Conservation (phyloP, 2,329 filamentous ascomycete species). For the Trichoderma atrobrunneum region DNA sequence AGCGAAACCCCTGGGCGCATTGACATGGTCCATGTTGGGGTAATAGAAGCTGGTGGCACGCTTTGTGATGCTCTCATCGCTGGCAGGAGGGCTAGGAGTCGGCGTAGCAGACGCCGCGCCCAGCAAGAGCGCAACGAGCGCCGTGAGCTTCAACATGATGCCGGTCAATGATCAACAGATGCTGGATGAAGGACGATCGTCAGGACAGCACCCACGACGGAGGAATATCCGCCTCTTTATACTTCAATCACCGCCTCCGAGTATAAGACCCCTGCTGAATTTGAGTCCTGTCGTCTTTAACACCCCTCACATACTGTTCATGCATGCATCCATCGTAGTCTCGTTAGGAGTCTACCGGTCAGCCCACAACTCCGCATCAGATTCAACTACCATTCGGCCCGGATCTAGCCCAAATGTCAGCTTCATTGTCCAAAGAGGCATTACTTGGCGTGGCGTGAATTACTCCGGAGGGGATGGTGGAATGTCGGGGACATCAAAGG, state of each 20-base stretch:
- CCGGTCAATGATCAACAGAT: not conserved
- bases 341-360: not conserved
- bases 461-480: not conserved
- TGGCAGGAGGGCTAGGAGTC: slow-evolving; percentile 6
- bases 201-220: not conserved
- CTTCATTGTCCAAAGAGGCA: not conserved
- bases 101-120: slow-evolving; percentile 23
- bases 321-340: not conserved
- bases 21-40: slow-evolving; percentile 41
- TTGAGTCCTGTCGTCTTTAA: not conserved
- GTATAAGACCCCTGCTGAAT: not conserved
- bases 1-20: slow-evolving; percentile 36
- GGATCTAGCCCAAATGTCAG: not conserved
- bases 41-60: slow-evolving; percentile 39
- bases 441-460: not conserved
- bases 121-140: slow-evolving; percentile 21
- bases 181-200: not conserved
- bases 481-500: not conserved
- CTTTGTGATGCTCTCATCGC: slow-evolving; percentile 19
- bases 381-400: slow-evolving; percentile 1
- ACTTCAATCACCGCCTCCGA: not conserved
- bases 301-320: not conserved
- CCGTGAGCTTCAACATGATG: slow-evolving; percentile 23
- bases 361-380: not conserved
- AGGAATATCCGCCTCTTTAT: not conserved